Evolutionary conservation across 148 eudicot genomes (phyloP).

Genomic region (Spergularia bocconei): DNA sequence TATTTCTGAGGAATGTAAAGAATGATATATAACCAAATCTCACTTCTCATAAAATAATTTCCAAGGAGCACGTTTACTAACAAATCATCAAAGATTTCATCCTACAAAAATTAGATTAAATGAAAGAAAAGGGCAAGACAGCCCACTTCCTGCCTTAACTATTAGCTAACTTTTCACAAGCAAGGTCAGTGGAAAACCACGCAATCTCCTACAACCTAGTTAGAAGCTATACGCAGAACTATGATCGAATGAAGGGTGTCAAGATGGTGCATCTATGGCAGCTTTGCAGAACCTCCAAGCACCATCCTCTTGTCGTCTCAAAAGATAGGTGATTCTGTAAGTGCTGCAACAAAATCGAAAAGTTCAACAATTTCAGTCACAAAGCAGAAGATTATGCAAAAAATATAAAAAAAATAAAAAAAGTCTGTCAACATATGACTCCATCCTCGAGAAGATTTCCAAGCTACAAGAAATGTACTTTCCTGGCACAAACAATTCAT

Average conservation of each 20-base stretch:
- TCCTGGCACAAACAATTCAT: too few species aligned
- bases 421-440: too few species aligned
- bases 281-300: conserved; percentile 89
- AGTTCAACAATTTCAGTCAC: background rate
- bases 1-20: conserved; percentile 13
- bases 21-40: background rate
- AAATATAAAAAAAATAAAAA: too few species aligned
- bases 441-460: too few species aligned
- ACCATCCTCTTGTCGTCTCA: conserved; percentile 73
- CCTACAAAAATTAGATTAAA: background rate
- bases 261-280: conserved; percentile 45
- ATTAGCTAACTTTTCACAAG: conserved; percentile 25
- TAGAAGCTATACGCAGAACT: conserved; percentile 15
- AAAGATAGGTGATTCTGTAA: conserved; percentile 63
- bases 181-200: conserved; percentile 26
- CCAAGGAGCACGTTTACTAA: conserved; percentile 10
- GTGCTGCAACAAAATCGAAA: conserved; percentile 51
- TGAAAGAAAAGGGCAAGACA: background rate
- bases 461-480: too few species aligned
- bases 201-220: conserved; percentile 26
- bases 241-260: conserved; percentile 18
- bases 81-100: background rate
- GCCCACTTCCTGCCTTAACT: conserved; percentile 5
- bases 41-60: conserved; percentile 5
- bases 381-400: background rate